phyloP scores from a whole-genome alignment of 805 yeast species.

The Maudiozyma serrabonitensis region DNA sequence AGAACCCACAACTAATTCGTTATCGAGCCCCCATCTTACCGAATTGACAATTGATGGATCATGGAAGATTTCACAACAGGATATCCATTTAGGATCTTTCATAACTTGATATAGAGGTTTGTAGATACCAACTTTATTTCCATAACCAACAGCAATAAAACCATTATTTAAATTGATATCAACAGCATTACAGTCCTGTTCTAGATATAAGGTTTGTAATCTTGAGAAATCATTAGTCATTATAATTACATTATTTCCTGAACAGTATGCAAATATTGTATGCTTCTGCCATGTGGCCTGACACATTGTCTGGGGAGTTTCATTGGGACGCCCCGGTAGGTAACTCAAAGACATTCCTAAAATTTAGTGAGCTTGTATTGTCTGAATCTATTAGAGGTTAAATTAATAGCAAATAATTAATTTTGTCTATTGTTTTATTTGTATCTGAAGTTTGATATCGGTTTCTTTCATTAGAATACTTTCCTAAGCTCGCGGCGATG shows the following conservation, averaged over 20 bases:
- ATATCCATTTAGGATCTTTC: constrained; percentile 39
- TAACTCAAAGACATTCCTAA: constrained; percentile 49
- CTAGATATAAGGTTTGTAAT: constrained; percentile 70
- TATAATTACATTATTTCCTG: constrained; percentile 79
- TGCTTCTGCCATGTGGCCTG: constrained; percentile 59
- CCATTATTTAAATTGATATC: constrained; percentile 58
- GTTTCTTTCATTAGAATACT: too few species aligned
- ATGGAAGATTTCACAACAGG: constrained; percentile 25
- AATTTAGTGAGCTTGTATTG: too few species aligned
- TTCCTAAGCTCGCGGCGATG: too few species aligned
- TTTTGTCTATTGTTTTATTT: too few species aligned
- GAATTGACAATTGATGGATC: constrained; percentile 32
- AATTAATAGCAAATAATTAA: too few species aligned
- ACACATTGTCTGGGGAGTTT: constrained; percentile 42
- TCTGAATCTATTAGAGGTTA: too few species aligned
- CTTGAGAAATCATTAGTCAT: constrained; percentile 42
- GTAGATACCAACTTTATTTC: constrained; percentile 37
- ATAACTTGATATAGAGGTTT: constrained; percentile 45
- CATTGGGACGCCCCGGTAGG: constrained; percentile 80
- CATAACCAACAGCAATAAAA: constrained; percentile 44
- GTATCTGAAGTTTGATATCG: too few species aligned
- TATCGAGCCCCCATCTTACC: constrained; percentile 44
- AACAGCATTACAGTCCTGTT: constrained; percentile 54
- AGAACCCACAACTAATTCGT: constrained; percentile 58
- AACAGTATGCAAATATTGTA: constrained; percentile 62